Base-by-base conservation (phyloP, 768 basidiomycete genomes). In the Macrocybe gigantea region DNA sequence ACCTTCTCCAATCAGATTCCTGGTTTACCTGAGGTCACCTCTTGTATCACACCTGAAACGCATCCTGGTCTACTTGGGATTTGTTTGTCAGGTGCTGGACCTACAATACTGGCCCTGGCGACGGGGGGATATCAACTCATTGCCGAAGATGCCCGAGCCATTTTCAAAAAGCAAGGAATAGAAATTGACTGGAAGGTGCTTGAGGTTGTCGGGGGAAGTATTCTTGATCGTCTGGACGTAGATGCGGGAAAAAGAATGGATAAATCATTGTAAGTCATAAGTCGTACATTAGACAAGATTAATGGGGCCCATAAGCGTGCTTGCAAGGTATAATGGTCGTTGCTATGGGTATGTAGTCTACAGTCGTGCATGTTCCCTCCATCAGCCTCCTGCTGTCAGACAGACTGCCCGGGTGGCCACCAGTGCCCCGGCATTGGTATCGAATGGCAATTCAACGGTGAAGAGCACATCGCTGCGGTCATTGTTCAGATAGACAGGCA, bases 31-130 rank as follows among this genome's bases (percentile, higher is more conserved):
- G 87, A 92, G 61, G 93, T 99, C 40, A 92, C 94, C 9, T 85
- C 88, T 30, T 72, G 75, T 11, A 84, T 98, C 45, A 96, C 96
- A 1, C 94, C 94, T 5, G 56, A 77, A 7, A 84, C 89, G 0
- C 94, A 98, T 66, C 89, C 91, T 0, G 96, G 96, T n/a, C 72
- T 99, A 4, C 75, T 99, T 7, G 96, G 96, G 4, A 96, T 98
- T 47, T 98, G 96, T 64, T 81, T 99, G 33, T 98, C 95, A 2
- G 96, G 96, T 6, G 96, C 96, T 5, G 96, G 96, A 0, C 96
- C 96, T 3, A 97, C 96, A 5, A 96, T 98, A 52, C 79, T 99
- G 52, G 96, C 96, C 1, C 79, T 99, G 12, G 96, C 96, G 2
- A 93, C 90, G 0, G 66, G 69, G 33, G 83, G 85, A 22, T 98